Percentiles rank a stretch among this genome's conserved stretches.
These are phyloP conservation scores for Zopfochytrium polystomum DNA, from an alignment of 371 early-diverging fungal genomes.

Conservation along the genomic window DNA sequence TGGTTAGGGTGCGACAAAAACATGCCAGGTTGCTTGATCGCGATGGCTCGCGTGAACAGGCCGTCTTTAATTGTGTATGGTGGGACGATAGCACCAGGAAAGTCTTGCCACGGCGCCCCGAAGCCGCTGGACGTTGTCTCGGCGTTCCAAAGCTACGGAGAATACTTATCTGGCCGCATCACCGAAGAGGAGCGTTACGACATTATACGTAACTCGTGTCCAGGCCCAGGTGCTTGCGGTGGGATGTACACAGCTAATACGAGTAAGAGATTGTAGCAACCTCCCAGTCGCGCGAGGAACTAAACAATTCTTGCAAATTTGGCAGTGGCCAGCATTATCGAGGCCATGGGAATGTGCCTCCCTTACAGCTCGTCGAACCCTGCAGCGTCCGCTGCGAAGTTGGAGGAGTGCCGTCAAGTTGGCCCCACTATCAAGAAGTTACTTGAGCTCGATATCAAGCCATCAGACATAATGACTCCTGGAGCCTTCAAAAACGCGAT, in stretches of 20 bases:
- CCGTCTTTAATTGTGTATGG: slow-evolving; percentile 85
- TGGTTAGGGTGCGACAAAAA: slow-evolving; percentile 98
- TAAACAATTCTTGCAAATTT: no score
- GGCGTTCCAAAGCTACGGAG: slow-evolving; percentile 94
- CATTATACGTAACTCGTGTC: slow-evolving; percentile 86
- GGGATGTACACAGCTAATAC: slow-evolving; percentile 98
- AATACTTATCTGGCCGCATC: slow-evolving; percentile 83
- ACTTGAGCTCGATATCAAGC: slow-evolving; percentile 85
- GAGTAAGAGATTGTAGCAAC: no score
- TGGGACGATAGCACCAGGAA: slow-evolving; percentile 40
- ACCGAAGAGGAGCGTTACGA: slow-evolving; percentile 80
- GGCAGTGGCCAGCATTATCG: slow-evolving; percentile 95
- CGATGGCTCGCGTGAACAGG: slow-evolving; percentile 91
- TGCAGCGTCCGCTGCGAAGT: slow-evolving; percentile 79
- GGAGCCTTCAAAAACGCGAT: slow-evolving; percentile 93
- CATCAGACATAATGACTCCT: slow-evolving; percentile 90
- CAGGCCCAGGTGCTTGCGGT: slow-evolving; percentile 96
- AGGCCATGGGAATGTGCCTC: slow-evolving; percentile 95
- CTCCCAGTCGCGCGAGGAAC: no score
- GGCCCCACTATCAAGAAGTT: slow-evolving; percentile 82
- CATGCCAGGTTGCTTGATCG: slow-evolving; percentile 96
- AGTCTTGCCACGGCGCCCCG: slow-evolving; percentile 55
- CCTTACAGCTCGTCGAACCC: slow-evolving; percentile 92
- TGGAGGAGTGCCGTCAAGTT: slow-evolving; percentile 79
- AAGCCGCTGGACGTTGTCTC: slow-evolving; percentile 84